phyloP scores from a whole-genome alignment of 176 grass and related monocot genomes.

The Rhynchospora breviuscula region DNA sequence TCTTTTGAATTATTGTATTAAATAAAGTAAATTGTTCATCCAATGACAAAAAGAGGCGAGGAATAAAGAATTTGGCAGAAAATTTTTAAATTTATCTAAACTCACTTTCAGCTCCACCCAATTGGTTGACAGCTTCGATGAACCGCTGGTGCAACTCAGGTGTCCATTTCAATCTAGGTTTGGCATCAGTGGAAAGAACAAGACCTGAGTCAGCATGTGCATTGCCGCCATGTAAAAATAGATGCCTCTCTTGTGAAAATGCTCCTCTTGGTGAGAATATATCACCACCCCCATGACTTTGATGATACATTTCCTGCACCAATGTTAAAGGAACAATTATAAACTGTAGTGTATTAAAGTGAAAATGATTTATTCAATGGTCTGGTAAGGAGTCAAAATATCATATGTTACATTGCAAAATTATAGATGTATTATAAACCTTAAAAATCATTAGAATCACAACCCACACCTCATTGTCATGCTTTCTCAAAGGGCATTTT shows the following conservation, averaged over 20 bases:
- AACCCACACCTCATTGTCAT: not conserved
- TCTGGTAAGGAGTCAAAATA: too few species aligned
- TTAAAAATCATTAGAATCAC: not conserved
- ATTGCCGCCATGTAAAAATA: constrained; percentile 74
- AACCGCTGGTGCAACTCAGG: constrained; percentile 96
- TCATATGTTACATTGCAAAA: not conserved
- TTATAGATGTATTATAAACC: not conserved
- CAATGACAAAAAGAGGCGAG: not conserved
- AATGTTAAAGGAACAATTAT: constrained; percentile 22
- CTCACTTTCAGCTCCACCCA: constrained; percentile 98
- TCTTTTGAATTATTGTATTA: not conserved
- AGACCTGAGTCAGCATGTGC: constrained; percentile 73
- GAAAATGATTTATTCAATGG: too few species aligned
- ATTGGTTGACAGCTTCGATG: constrained; percentile 92
- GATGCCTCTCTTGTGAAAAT: constrained; percentile 66
- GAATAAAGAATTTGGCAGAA: not conserved
- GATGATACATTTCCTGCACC: constrained; percentile 74
- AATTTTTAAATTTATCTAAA: constrained; percentile 19
- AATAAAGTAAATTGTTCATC: not conserved
- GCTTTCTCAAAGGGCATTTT: not conserved
- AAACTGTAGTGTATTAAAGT: not conserved
- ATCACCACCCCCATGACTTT: constrained; percentile 58
- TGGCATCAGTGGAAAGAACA: constrained; percentile 94
- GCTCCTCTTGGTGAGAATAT: constrained; percentile 54
- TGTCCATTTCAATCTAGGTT: constrained; percentile 98